Base-by-base conservation (phyloP, 2,329 filamentous ascomycete genomes). In the Colletotrichum chrysophilum region DNA sequence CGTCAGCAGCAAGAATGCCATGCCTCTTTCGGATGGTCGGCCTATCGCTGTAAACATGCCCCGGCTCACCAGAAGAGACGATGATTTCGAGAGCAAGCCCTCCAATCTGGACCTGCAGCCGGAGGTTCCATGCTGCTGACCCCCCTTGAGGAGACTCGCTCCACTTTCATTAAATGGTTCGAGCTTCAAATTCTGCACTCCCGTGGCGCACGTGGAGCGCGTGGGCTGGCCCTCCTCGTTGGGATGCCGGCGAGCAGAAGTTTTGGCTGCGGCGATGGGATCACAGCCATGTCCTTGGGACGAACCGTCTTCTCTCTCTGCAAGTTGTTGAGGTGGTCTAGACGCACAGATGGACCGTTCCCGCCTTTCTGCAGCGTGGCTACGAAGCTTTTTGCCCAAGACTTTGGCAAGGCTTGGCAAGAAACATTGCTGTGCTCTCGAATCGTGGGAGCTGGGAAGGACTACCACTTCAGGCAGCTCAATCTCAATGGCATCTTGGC, bases 401-500 rank as follows among this genome's bases (percentile, higher is more conserved):
- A 64, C 18, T 66, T 66, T 38, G 4, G 28, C 30, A 28, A 61
- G 18, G 18, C 28, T 52, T 43, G 9, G 34, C 18, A 13, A n/a
- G 61, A 60, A 28, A 14, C 28, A 26, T 18, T 60, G 13, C 18
- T 2, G 26, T 10, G 38, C 21, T 24, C 34, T 10, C 32, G 43
- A 56, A 43, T 43, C 30, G 73, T 58, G 38, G 38, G 26, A 8
- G 38, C n/a, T 21, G 56, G 24, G 52, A 71, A 48, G 10, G 64
- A 60, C 56, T 36, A n/a, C 73, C 62, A 5, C 5, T 36, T 36
- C 38, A 38, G 73, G 73, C 26, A 60, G 56, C 36, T 36, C 52
- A 65, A 64, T 68, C 56, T 68, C 69, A 64, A 5, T 48, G 43
- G 18, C 58, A 60, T 68, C 73, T 75, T 75, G 73, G 73, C 73